Conservation (phyloP, 1,284 basidiomycete genomes). For the Pyrrhoderma lamaoense region DNA sequence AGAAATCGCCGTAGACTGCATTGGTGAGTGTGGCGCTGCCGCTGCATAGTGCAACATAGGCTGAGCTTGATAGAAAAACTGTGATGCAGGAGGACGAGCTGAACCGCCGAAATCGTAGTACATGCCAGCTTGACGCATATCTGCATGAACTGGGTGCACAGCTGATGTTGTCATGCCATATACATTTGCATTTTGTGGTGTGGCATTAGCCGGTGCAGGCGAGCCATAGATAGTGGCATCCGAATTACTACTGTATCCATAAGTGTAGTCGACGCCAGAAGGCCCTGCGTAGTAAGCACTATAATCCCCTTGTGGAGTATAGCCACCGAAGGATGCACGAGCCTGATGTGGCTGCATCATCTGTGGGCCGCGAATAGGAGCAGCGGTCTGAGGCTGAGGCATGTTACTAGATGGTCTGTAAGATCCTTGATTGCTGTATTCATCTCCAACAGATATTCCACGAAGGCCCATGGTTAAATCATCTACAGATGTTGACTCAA, state of each 20-base stretch:
- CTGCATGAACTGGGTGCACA: slow-evolving; percentile 37
- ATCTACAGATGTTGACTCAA: slow-evolving; percentile 42
- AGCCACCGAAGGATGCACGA: slow-evolving; percentile 43
- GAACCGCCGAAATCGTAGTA: slow-evolving; percentile 55
- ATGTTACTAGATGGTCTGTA: slow-evolving; percentile 24
- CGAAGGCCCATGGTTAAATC: slow-evolving; percentile 52
- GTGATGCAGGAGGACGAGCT: slow-evolving; percentile 42
- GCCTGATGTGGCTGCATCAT: slow-evolving; percentile 25
- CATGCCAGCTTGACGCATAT: slow-evolving; percentile 43
- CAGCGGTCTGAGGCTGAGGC: slow-evolving; percentile 22
- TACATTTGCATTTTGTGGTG: slow-evolving; percentile 35
- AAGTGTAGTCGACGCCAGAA: slow-evolving; percentile 35
- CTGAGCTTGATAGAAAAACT: slow-evolving; percentile 56
- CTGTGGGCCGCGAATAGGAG: slow-evolving; percentile 24
- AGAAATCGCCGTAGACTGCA: slow-evolving; percentile 34
- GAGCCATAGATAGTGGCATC: slow-evolving; percentile 49
- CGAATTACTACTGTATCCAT: slow-evolving; percentile 42
- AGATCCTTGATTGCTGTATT: slow-evolving; percentile 30
- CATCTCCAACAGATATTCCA: slow-evolving; percentile 64
- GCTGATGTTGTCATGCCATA: slow-evolving; percentile 41
- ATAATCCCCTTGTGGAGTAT: slow-evolving; percentile 46
- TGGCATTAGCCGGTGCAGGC: slow-evolving; percentile 32
- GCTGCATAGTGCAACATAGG: slow-evolving; percentile 52
- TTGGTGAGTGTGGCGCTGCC: slow-evolving; percentile 40
- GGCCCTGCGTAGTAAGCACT: slow-evolving; percentile 44